A percentile compares a stretch with the other conserved stretches of the same genome.
Evolutionary conservation across 2,329 filamentous ascomycete species (phyloP).

Genomic region (Diaporthe citri): DNA sequence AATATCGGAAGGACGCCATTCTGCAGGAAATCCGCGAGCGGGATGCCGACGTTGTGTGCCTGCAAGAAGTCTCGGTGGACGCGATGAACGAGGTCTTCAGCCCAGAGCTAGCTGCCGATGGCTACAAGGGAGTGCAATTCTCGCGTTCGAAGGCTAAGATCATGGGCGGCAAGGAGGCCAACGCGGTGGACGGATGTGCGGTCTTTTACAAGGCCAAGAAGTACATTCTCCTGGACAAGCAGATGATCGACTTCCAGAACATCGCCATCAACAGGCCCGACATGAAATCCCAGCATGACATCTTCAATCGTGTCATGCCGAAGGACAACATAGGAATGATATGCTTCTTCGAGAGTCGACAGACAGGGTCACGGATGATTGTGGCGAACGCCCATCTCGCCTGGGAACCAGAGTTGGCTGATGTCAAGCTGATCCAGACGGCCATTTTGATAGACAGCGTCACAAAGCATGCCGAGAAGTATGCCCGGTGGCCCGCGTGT

Average conservation of each 20-base stretch:
- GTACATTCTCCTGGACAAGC: conserved; percentile 93
- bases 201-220: conserved; percentile 97
- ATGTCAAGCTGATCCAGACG: conserved; percentile 97
- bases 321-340: conserved; percentile 97
- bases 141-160: conserved; percentile 91
- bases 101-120: conserved; percentile 84
- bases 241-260: conserved; percentile 90
- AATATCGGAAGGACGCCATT: conserved; percentile 85
- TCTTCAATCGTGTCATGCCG: conserved; percentile 98
- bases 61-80: conserved; percentile 94
- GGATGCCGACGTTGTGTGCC: conserved; percentile 88
- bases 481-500: conserved; percentile 81
- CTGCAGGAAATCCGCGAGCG: conserved; percentile 83
- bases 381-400: conserved; percentile 94
- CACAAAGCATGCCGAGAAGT: conserved; percentile 86
- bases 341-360: conserved; percentile 90
- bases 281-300: conserved; percentile 97
- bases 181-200: conserved; percentile 93
- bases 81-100: conserved; percentile 93
- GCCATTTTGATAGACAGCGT: conserved; percentile 95
- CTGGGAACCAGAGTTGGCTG: conserved; percentile 91
- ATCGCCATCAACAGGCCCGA: conserved; percentile 95
- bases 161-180: conserved; percentile 90
- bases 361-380: conserved; percentile 91
- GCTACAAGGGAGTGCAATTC: conserved; percentile 95